Evolutionary conservation across 306 rosid genomes (phyloP), one percentile per base, ranked within the genome.

Genomic region (Prunus mume): DNA sequence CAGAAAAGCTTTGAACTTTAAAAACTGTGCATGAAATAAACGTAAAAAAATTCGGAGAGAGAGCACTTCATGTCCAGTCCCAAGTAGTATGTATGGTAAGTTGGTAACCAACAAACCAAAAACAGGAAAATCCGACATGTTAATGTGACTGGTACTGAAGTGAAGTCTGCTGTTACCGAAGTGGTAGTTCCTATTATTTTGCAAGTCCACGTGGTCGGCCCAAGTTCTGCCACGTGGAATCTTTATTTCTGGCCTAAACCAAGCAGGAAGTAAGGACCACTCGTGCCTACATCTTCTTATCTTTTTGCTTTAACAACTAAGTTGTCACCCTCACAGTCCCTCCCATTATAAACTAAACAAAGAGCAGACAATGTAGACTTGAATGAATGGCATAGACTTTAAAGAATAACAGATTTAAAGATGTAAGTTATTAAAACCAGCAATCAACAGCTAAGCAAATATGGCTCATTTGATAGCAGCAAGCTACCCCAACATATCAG

Each of bases 391-490:
- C 54, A 63, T 7, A 22, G 17, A 4, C 34, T 28, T 2, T 2
- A 30, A 9, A 28, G 22, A 24, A 60, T 2, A 65, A 65, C 14
- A 65, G 15, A 65, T 18, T 65, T 19, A 12, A 65, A 65, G 25
- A 65, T 65, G 49, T 32, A 34, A 65, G 28, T 2, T 7, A 24
- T n/a, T 7, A 15, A 30, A 19, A 8, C 18, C 15, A 18, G n/a
- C 3, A 60, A 45, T 5, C 5, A 11, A 2, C 13, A 19, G 25
- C 12, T 10, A 41, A 54, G 32, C 18, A 17, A 6, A 51, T 41
- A 81, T 89, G 98, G 88, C 96, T 75, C 78, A 81, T 81, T 72
- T 81, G 76, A 65, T 91, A 8, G 83, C 81, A 13, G 84, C 81
- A 62, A 83, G 84, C 77, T 82, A 70, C 63, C 85, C 81, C 50